Conservation (phyloP, 345 rosid genomes). For the Populus ilicifolia region DNA sequence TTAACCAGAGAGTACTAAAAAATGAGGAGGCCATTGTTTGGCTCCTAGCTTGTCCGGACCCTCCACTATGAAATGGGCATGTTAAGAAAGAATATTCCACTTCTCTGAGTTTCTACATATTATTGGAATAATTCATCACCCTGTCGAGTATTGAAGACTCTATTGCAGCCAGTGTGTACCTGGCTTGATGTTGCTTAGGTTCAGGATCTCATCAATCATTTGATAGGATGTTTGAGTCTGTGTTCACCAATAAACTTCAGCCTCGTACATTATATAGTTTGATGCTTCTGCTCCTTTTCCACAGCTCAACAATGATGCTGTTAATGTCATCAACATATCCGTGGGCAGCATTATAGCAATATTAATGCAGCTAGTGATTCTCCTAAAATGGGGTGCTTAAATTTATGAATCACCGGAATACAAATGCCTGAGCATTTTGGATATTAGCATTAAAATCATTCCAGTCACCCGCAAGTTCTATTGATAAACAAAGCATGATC, state of each 20-base stretch:
- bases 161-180: neutral
- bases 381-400: neutral
- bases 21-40: neutral
- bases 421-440: neutral
- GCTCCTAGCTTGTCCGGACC: neutral
- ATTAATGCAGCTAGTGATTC: slow-evolving; percentile 35
- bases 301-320: slow-evolving; percentile 94
- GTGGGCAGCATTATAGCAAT: slow-evolving; percentile 82
- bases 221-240: neutral
- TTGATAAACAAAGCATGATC: neutral
- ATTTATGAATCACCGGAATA: neutral
- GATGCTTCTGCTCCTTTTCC: slow-evolving; percentile 13
- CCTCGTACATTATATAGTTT: neutral
- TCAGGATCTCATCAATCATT: neutral
- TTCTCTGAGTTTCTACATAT: neutral
- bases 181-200: neutral
- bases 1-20: neutral
- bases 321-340: slow-evolving; percentile 83
- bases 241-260: neutral
- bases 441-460: neutral
- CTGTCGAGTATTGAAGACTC: neutral
- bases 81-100: neutral
- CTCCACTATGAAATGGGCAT: neutral
- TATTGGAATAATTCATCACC: neutral
- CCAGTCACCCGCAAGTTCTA: neutral